These are phyloP conservation scores for Mikania micrantha DNA, from an alignment of 129 eudicot species.

Conservation along the genomic window DNA sequence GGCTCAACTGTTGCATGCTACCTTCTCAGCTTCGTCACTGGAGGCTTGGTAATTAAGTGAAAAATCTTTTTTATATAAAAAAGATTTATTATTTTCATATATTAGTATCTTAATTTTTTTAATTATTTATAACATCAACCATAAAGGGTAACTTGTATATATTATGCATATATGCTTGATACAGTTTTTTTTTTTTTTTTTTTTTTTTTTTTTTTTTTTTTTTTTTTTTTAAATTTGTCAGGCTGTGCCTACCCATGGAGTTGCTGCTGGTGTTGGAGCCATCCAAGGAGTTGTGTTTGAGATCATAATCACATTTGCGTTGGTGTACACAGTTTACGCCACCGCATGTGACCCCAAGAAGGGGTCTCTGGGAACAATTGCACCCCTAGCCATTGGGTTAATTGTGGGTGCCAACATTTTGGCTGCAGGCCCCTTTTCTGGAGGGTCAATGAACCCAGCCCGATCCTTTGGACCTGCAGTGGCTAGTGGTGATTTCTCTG, in stretches of 20 bases:
- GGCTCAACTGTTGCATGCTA: constrained; percentile 49
- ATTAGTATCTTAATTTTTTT: neutral
- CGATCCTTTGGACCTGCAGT: constrained; percentile 73
- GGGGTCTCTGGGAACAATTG: constrained; percentile 52
- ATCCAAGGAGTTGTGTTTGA: constrained; percentile 46
- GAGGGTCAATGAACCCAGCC: constrained; percentile 91
- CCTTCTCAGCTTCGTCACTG: constrained; percentile 41
- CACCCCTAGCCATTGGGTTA: constrained; percentile 72
- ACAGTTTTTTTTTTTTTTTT: neutral
- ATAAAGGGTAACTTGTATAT: neutral
- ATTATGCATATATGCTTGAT: neutral
- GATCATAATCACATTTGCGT: constrained; percentile 39
- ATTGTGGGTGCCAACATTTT: constrained; percentile 81
- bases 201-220: no score
- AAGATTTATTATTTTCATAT: neutral
- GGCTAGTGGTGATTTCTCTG: constrained; percentile 51
- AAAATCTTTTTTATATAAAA: no score
- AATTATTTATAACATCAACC: no score
- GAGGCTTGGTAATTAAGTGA: constrained; percentile 24
- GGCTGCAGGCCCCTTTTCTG: constrained; percentile 78
- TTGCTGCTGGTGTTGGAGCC: constrained; percentile 31
- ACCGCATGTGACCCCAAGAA: constrained; percentile 68
- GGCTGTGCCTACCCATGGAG: constrained; percentile 47
- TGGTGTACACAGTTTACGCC: constrained; percentile 53
- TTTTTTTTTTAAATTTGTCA: no score